Evolutionary conservation across 441 rosid genomes (phyloP), one percentile per base, ranked within the genome.

Genomic region (Pelargonium australe): DNA sequence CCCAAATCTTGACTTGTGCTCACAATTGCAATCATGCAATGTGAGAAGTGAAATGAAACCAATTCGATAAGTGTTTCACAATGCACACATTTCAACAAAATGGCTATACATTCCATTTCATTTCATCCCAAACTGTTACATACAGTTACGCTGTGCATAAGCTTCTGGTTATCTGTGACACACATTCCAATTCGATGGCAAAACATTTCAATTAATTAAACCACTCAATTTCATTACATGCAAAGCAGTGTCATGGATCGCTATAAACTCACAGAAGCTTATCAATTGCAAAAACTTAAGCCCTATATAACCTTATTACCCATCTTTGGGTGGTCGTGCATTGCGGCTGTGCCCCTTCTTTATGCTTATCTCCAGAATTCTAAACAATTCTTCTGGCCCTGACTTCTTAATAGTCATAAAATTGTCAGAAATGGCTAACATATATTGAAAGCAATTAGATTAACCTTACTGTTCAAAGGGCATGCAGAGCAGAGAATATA

Each of bases 31-130:
- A 25, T 25, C 31, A 25, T 25, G 31, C 31, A 51, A 1, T 51
- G n/a, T 3, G 28, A 57, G 62, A 57, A 19, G 62, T 57, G 3
- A 57, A 17, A 57, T 17, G 17, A 5, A 19, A 6, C 31, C 63
- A 7, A 58, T 58, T 58, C 63, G 16, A 8, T 58, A 58, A 19
- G 63, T 7, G 31, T 20, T 19, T 58, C 31, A 58, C 63, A 17
- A 7, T 8, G 19, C 28, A 58, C 63, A 58, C 63, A 58, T 58
- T 28, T 58, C 63, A 58, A 58, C 20, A 58, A 58, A 2, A 58
- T 58, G 63, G 63, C 63, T 17, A 58, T 58, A 58, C 63, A 19
- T 19, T 19, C 63, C 63, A 58, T 34, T 58, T 3, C 17, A 58
- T 14, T 23, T 20, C 61, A 55, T 19, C 20, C 31, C 53, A 47